These are phyloP conservation scores for Ormosia semicastrata DNA, from an alignment of 306 rosid genomes.

Conservation along the genomic window DNA sequence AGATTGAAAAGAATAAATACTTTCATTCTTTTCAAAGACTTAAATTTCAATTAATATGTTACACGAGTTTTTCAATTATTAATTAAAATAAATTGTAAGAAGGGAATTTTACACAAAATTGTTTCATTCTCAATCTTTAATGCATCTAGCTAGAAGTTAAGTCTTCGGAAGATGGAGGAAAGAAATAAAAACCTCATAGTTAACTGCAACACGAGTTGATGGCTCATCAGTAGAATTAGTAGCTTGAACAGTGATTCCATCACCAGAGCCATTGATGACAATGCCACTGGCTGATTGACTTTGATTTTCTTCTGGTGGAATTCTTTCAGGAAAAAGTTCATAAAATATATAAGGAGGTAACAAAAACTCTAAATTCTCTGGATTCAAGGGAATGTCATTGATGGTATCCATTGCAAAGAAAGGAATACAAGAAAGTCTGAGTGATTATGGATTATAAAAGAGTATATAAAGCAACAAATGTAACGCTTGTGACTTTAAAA, in stretches of 20 bases:
- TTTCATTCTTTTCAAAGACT: too few species aligned
- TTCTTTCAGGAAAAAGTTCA: background rate
- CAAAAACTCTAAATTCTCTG: conserved; percentile 22
- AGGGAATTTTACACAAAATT: background rate
- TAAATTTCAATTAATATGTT: too few species aligned
- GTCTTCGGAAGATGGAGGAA: background rate
- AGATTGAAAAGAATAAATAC: too few species aligned
- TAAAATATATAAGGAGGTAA: conserved; percentile 27
- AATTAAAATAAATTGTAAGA: background rate
- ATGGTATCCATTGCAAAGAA: background rate
- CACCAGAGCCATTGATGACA: background rate
- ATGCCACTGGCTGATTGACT: background rate
- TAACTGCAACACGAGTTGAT: background rate
- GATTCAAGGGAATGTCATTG: conserved; percentile 17
- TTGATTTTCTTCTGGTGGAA: background rate
- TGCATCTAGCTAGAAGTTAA: background rate
- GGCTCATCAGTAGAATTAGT: background rate
- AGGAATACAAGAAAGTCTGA: background rate
- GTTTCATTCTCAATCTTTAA: background rate
- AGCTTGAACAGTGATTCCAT: background rate
- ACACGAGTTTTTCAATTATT: background rate
- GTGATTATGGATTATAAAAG: too few species aligned
- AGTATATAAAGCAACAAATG: too few species aligned
- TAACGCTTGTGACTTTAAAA: too few species aligned
- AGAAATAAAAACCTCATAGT: background rate